These are phyloP conservation scores for Ganoderma sinense DNA, from an alignment of 1,284 basidiomycete species.

Conservation along the genomic window DNA sequence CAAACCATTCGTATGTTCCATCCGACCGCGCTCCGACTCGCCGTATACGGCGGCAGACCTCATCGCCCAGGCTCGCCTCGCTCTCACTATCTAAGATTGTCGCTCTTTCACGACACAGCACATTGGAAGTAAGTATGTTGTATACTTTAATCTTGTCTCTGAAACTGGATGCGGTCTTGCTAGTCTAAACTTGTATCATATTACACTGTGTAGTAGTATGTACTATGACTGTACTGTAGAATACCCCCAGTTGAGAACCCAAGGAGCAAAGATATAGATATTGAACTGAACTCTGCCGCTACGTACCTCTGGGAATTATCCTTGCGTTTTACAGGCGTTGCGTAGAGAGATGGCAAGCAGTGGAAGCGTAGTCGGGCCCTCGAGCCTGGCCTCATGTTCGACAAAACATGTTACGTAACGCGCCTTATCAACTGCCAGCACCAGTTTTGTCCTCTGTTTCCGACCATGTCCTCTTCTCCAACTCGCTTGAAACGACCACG, in stretches of 20 bases:
- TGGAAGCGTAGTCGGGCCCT: no score
- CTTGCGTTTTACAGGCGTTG: no score
- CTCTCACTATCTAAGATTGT: conserved; percentile 15
- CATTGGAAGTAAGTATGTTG: not conserved
- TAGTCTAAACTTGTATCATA: not conserved
- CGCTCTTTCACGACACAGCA: not conserved
- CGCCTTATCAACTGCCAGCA: no score
- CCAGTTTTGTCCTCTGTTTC: no score
- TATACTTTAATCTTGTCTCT: not conserved
- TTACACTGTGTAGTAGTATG: not conserved
- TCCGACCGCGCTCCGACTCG: conserved; percentile 27
- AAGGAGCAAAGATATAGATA: not conserved
- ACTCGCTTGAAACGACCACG: not conserved
- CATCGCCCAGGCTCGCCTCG: conserved; percentile 25
- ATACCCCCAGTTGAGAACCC: not conserved
- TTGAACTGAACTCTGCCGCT: not conserved
- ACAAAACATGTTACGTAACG: no score
- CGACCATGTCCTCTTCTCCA: not conserved
- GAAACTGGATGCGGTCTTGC: not conserved
- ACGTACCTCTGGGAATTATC: no score
- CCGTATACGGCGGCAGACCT: conserved; percentile 16
- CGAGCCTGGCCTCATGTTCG: no score
- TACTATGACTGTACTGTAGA: not conserved
- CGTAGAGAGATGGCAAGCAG: no score
- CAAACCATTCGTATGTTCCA: conserved; percentile 32